A percentile compares a stretch with the other conserved stretches of the same genome.
phyloP scores from a whole-genome alignment of 2,329 filamentous ascomycete species.

The Didymella pomorum region DNA sequence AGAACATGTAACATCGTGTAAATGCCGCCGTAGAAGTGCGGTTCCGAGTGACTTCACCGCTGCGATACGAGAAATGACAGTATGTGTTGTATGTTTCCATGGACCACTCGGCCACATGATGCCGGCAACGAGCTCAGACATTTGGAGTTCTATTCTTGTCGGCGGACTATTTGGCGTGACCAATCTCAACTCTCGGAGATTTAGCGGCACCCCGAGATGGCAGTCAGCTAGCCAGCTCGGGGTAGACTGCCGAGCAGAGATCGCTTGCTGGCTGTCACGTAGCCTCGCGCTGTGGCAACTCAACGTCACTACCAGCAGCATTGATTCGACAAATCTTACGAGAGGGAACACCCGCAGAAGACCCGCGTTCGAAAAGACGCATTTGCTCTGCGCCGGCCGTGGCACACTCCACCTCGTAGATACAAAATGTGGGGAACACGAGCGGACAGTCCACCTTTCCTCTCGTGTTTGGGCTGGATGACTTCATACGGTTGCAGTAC shows the following conservation, averaged over 20 bases:
- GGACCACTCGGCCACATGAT: constrained; percentile 1
- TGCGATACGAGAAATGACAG: constrained; percentile 9
- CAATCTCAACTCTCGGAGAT: constrained; percentile 16
- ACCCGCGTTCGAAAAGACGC: constrained; percentile 4
- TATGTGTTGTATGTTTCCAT: constrained; percentile 1
- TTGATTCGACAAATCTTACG: constrained; percentile 10
- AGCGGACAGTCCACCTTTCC: constrained; percentile 11
- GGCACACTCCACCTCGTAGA: constrained; percentile 14
- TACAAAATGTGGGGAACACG: constrained; percentile 23
- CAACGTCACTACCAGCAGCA: constrained; percentile 8
- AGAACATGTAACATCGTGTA: background rate
- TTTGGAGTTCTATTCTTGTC: constrained; percentile 19
- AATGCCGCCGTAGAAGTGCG: background rate
- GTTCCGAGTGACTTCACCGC: background rate
- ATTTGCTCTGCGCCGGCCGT: constrained; percentile 9
- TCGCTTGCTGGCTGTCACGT: background rate
- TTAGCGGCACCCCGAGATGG: background rate
- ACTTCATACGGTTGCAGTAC: constrained; percentile 32
- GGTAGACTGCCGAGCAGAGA: constrained; percentile 5
- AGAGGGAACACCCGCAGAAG: background rate
- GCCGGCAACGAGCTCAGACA: background rate
- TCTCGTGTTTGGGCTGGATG: constrained; percentile 27
- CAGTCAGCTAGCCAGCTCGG: background rate
- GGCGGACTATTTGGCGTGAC: background rate
- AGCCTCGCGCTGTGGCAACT: constrained; percentile 11